These are phyloP conservation scores for Russula compacta DNA, from an alignment of 768 basidiomycete species.

Conservation along the genomic window DNA sequence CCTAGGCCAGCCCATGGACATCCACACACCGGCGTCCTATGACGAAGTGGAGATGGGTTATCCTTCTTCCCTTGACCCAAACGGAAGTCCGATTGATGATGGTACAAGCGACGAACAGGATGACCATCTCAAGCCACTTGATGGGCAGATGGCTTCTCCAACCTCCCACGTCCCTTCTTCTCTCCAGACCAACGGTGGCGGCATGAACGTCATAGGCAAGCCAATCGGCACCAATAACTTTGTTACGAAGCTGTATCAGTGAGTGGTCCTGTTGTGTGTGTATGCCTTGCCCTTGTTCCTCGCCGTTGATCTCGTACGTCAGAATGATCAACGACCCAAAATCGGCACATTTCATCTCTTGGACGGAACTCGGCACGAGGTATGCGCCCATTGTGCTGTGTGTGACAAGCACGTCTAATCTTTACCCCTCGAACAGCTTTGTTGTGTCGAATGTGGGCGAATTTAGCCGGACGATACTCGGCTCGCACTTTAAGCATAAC, in stretches of 20 bases:
- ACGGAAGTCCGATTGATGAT: constrained; percentile 37
- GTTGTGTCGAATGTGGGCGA: constrained; percentile 82
- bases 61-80: constrained; percentile 36
- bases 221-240: constrained; percentile 70
- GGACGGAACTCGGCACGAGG: constrained; percentile 76
- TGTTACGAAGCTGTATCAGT: constrained; percentile 84
- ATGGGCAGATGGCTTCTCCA: constrained; percentile 19
- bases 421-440: constrained; percentile 35
- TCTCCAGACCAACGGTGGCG: constrained; percentile 20
- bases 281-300: not conserved
- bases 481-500: constrained; percentile 85
- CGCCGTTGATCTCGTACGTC: not conserved
- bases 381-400: constrained; percentile 9
- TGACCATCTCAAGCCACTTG: constrained; percentile 29
- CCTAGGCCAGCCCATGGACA: constrained; percentile 28
- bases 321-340: constrained; percentile 86
- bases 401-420: not conserved
- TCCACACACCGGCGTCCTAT: constrained; percentile 31
- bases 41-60: constrained; percentile 52
- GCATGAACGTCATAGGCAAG: constrained; percentile 56
- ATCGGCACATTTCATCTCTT: constrained; percentile 69
- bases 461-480: constrained; percentile 76
- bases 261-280: constrained; percentile 26
- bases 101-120: constrained; percentile 30
- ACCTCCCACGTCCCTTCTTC: constrained; percentile 6